phyloP scores from a whole-genome alignment of 2,329 filamentous ascomycete species.

The Biscogniauxia mediterranea region DNA sequence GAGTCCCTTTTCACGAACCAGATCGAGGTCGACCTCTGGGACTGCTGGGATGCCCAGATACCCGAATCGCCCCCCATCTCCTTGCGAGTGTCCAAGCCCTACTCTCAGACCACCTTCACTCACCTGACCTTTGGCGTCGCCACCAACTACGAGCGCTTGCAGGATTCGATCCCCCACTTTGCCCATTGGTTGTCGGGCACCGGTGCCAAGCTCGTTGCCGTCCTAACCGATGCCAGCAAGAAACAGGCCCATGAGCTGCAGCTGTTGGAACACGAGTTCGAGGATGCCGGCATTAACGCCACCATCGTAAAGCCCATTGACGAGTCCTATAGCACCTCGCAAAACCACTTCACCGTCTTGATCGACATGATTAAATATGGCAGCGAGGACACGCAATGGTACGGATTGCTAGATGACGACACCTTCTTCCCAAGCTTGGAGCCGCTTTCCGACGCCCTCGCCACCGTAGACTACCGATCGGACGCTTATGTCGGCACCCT shows the following conservation, averaged over 20 bases:
- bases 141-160: slow-evolving; percentile 49
- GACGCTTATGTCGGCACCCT: slow-evolving; percentile 56
- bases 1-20: slow-evolving; percentile 36
- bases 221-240: slow-evolving; percentile 45
- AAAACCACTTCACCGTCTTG: slow-evolving; percentile 58
- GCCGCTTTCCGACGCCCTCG: slow-evolving; percentile 47
- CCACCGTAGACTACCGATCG: slow-evolving; percentile 45
- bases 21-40: slow-evolving; percentile 32
- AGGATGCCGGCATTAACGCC: slow-evolving; percentile 34
- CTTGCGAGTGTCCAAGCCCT: slow-evolving; percentile 45
- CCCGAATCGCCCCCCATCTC: slow-evolving; percentile 43
- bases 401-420: slow-evolving; percentile 60
- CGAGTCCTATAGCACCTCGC: slow-evolving; percentile 41
- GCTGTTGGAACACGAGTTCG: slow-evolving; percentile 33
- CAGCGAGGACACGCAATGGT: slow-evolving; percentile 50
- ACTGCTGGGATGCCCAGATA: slow-evolving; percentile 27
- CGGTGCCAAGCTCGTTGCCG: slow-evolving; percentile 49
- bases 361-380: slow-evolving; percentile 46
- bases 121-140: slow-evolving; percentile 59
- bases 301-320: slow-evolving; percentile 35
- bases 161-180: slow-evolving; percentile 50
- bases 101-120: slow-evolving; percentile 42
- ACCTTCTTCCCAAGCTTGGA: slow-evolving; percentile 60
- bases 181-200: slow-evolving; percentile 55
- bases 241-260: slow-evolving; percentile 30